Evolutionary conservation across 2,329 filamentous ascomycete species (phyloP).

Genomic region (Graphilbum sp.): DNA sequence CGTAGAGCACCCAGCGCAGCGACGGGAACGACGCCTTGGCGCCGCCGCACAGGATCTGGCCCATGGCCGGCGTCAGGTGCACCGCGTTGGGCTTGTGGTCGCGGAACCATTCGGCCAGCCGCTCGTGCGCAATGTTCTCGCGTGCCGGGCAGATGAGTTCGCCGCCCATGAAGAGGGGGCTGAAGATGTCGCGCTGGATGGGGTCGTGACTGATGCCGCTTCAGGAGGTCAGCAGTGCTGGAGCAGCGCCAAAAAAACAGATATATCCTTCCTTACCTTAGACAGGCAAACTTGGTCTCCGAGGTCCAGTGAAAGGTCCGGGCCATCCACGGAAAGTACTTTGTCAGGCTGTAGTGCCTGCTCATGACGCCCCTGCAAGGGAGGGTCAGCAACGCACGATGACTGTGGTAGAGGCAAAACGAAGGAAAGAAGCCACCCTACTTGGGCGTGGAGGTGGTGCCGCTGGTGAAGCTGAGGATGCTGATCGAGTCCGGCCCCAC

Average conservation of each 20-base stretch:
- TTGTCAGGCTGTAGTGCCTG: slow-evolving; percentile 68
- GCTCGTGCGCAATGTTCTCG: slow-evolving; percentile 78
- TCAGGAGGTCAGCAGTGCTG: too few species aligned
- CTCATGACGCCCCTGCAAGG: slow-evolving; percentile 76
- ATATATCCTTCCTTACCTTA: too few species aligned
- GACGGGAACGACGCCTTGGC: slow-evolving; percentile 60
- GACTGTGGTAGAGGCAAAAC: too few species aligned
- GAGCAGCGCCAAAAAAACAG: too few species aligned
- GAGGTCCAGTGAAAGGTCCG: slow-evolving; percentile 59
- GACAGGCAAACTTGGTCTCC: slow-evolving; percentile 62
- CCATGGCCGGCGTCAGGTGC: slow-evolving; percentile 92
- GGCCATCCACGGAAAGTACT: slow-evolving; percentile 91
- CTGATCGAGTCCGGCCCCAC: slow-evolving; percentile 77
- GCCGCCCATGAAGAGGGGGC: slow-evolving; percentile 72
- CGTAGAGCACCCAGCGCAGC: slow-evolving; percentile 72
- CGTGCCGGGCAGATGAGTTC: slow-evolving; percentile 61
- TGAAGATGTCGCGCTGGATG: slow-evolving; percentile 61
- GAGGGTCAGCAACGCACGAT: too few species aligned
- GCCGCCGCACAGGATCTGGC: slow-evolving; percentile 80
- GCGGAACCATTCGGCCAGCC: slow-evolving; percentile 74
- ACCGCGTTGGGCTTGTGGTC: slow-evolving; percentile 60
- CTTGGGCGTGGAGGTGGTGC: slow-evolving; percentile 68
- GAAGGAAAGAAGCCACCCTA: too few species aligned
- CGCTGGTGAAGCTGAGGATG: slow-evolving; percentile 59
- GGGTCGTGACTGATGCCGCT: slow-evolving; percentile 70